These are phyloP conservation scores for Fusarium poae DNA, from an alignment of 2,329 filamentous ascomycete genomes.

Conservation along the genomic window DNA sequence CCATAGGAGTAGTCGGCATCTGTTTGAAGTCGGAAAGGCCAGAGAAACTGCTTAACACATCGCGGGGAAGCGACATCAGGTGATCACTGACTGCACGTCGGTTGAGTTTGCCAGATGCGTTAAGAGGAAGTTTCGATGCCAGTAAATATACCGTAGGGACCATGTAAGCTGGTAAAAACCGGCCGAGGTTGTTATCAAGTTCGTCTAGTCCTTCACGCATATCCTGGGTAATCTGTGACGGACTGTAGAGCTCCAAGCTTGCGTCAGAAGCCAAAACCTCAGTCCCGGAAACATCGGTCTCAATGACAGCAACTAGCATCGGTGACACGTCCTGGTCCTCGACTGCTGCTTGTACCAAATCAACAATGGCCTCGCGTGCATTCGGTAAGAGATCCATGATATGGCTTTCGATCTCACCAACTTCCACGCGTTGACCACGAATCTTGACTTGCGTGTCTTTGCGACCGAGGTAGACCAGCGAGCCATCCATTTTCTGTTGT, in stretches of 20 bases:
- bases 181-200: slow-evolving; percentile 2
- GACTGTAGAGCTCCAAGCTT: background rate
- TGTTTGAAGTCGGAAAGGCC: slow-evolving; percentile 1
- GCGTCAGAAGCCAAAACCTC: background rate
- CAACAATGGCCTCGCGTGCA: slow-evolving; percentile 4
- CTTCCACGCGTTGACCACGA: slow-evolving; percentile 3
- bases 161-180: slow-evolving; percentile 1
- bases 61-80: slow-evolving; percentile 1
- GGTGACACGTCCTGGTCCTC: slow-evolving; percentile 1
- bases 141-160: slow-evolving; percentile 7
- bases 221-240: slow-evolving; percentile 2
- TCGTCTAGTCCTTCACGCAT: background rate
- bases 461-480: slow-evolving; percentile 2
- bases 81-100: slow-evolving; percentile 1
- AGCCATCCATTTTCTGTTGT: background rate
- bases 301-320: slow-evolving; percentile 4
- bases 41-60: slow-evolving; percentile 4
- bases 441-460: slow-evolving; percentile 9
- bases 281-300: background rate
- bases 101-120: slow-evolving; percentile 8
- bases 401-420: slow-evolving; percentile 4
- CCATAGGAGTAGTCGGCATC: slow-evolving; percentile 6
- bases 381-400: background rate
- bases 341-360: background rate
- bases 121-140: slow-evolving; percentile 3